phyloP scores from a whole-genome alignment of 345 rosid species.

The Cardamine resedifolia region DNA sequence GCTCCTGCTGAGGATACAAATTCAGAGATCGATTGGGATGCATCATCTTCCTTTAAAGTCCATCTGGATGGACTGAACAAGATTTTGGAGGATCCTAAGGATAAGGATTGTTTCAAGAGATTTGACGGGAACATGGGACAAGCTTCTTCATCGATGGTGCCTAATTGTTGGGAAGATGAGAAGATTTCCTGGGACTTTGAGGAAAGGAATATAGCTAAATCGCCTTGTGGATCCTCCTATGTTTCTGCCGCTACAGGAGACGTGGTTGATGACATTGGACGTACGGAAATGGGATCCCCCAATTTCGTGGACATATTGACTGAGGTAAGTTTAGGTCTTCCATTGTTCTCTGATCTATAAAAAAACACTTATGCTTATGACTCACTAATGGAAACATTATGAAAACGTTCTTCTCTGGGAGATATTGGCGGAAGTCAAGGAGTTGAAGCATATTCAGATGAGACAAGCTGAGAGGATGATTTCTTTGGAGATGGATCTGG shows the following conservation, averaged over 20 bases:
- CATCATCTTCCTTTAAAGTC: slow-evolving; percentile 13
- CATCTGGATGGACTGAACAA: slow-evolving; percentile 25
- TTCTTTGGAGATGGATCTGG: slow-evolving; percentile 57
- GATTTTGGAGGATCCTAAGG: slow-evolving; percentile 24
- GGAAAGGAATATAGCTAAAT: slow-evolving; percentile 24
- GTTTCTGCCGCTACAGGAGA: slow-evolving; percentile 34
- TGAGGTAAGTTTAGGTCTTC: slow-evolving; percentile 37
- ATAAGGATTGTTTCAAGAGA: slow-evolving; percentile 11
- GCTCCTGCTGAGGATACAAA: slow-evolving; percentile 11
- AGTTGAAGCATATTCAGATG: slow-evolving; percentile 43
- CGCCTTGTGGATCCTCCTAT: slow-evolving; percentile 29
- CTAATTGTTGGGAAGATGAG: slow-evolving; percentile 32
- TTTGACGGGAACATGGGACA: background rate
- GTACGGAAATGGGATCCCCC: slow-evolving; percentile 23
- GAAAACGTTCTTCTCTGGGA: slow-evolving; percentile 17
- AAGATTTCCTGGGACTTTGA: slow-evolving; percentile 4
- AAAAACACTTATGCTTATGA: background rate
- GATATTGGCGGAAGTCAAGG: slow-evolving; percentile 44
- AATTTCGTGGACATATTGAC: slow-evolving; percentile 26
- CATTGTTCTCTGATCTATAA: background rate
- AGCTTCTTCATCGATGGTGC: slow-evolving; percentile 25
- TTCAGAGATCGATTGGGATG: slow-evolving; percentile 29
- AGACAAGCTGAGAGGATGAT: slow-evolving; percentile 43
- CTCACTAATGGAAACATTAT: background rate
- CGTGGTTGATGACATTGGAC: slow-evolving; percentile 27